A percentile compares a stretch with the other conserved stretches of the same genome.
Conservation (phyloP, 805 yeast species). For the Ascoidea rubescens region DNA sequence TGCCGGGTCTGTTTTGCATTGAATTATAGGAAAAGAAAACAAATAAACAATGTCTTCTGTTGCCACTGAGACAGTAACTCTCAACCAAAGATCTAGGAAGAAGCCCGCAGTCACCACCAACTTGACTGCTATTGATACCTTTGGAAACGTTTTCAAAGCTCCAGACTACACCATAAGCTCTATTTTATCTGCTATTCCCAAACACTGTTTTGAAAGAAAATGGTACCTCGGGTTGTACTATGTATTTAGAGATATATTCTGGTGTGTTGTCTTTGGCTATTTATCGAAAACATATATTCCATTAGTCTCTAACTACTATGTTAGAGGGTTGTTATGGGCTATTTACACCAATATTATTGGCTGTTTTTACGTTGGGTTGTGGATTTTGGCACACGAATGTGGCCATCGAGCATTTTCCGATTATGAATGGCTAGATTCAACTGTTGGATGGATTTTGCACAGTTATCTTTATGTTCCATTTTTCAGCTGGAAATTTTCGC, state of each 20-base stretch:
- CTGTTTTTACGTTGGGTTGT: constrained; percentile 22
- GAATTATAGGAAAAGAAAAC: not conserved
- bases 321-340: constrained; percentile 47
- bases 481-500: constrained; percentile 49
- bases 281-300: constrained; percentile 34
- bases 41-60: constrained; percentile 1
- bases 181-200: constrained; percentile 42
- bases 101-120: constrained; percentile 3
- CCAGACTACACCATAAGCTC: constrained; percentile 53
- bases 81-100: constrained; percentile 8
- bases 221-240: constrained; percentile 33
- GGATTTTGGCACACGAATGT: constrained; percentile 78
- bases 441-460: constrained; percentile 48
- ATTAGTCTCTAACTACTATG: constrained; percentile 19
- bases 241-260: constrained; percentile 37
- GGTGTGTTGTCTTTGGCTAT: constrained; percentile 28
- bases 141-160: constrained; percentile 40
- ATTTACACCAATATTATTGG: constrained; percentile 42
- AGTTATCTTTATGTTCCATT: constrained; percentile 44
- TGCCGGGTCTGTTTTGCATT: constrained; percentile 1
- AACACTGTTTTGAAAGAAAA: constrained; percentile 44
- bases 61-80: constrained; percentile 13
- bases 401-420: constrained; percentile 69
- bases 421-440: constrained; percentile 35
- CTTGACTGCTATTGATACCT: constrained; percentile 31